phyloP scores from a whole-genome alignment of 306 rosid species.

The Morella rubra region DNA sequence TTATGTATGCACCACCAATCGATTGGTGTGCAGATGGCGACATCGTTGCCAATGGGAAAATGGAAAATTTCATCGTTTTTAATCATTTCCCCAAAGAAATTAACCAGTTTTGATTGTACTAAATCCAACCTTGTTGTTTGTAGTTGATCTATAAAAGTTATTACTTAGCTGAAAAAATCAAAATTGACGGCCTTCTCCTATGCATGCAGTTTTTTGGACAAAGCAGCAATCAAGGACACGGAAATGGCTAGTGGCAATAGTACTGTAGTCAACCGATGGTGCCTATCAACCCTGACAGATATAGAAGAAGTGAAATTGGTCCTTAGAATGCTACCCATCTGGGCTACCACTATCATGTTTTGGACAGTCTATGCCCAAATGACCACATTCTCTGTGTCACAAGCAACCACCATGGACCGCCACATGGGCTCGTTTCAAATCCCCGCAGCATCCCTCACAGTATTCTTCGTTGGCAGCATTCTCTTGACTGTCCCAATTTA shows the following conservation, averaged over 20 bases:
- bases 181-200: not conserved
- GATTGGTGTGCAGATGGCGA: not conserved
- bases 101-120: not conserved
- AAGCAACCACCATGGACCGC: slow-evolving; percentile 82
- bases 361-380: slow-evolving; percentile 86
- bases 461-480: slow-evolving; percentile 72
- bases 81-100: not conserved
- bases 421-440: slow-evolving; percentile 68
- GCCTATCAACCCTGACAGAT: slow-evolving; percentile 63
- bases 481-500: slow-evolving; percentile 73
- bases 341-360: slow-evolving; percentile 88
- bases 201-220: slow-evolving; percentile 74
- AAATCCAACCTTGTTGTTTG: too few relatives aligned
- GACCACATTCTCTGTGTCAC: slow-evolving; percentile 87
- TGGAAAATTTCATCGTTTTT: too few relatives aligned
- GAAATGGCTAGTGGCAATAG: not conserved
- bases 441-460: slow-evolving; percentile 75
- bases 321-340: slow-evolving; percentile 73
- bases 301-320: slow-evolving; percentile 80
- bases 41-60: too few relatives aligned
- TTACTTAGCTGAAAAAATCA: too few relatives aligned
- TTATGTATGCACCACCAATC: not conserved
- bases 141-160: too few relatives aligned
- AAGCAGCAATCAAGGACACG: slow-evolving; percentile 57
- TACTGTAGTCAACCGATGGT: slow-evolving; percentile 48